Base-by-base conservation (phyloP, 768 basidiomycete species). In the Amanita rimosa region DNA sequence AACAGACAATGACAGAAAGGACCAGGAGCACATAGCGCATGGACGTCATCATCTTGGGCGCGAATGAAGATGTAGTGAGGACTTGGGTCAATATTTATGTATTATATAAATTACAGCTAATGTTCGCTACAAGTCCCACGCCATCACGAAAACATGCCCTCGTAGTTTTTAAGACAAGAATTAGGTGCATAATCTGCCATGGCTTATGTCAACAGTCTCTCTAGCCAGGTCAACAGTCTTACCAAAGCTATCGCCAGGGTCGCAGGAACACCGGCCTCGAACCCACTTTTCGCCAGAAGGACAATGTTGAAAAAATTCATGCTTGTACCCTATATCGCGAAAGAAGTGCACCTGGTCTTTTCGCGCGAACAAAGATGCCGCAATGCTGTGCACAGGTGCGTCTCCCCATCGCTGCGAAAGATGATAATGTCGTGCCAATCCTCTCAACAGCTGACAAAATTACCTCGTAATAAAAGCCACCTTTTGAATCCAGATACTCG, bases 401-500 rank as follows among this genome's bases (percentile, higher is more conserved):
- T 91, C 90, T 24, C 90, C 89, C 86, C 85, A 85, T 35, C 83
- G 73, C 75, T 85, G 51, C 46, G 27, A 27, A 34, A 46, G 9
- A n/a, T 16, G 34, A 24, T 24, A n/a, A 49, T 21, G 19, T 37
- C 45, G 22, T 27, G 5, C 24, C 6, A 29, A 17, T 36, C 38
- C 10, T 31, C 7, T 31, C 17, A 16, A 54, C 13, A 2, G n/a
- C 29, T 27, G 16, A 22, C 22, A 21, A 29, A 46, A 17, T 8
- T 24, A 84, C 85, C 79, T 92, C 90, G 58, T 92, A 93, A 67
- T 93, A 93, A 65, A 94, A 92, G 4, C 92, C 92, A 34, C 92
- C 92, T 41, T 78, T 76, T 1, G 73, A 64, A 55, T 95, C 93
- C 29, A 95, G 74, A 60, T 77, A 75, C 24, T 88, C 78, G 57